Evolutionary conservation across 208 protist species (phyloP).

Genomic region (Acanthamoeba royreba): DNA sequence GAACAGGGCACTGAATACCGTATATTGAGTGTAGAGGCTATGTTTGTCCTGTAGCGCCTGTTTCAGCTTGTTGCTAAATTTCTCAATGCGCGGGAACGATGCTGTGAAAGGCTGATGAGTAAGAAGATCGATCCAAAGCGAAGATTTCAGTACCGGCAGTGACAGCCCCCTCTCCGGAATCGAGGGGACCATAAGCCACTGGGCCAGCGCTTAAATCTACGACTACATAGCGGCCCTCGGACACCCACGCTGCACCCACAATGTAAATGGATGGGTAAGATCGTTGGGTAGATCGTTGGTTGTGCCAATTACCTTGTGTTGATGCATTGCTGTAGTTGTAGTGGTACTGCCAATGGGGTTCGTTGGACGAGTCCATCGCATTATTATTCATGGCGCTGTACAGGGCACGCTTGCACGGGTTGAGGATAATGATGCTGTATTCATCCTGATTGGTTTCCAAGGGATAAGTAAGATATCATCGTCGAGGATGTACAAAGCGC

Average conservation of each 20-base stretch:
- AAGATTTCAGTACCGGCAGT: background rate
- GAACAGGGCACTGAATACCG: background rate
- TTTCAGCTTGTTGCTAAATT: background rate
- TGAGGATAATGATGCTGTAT: background rate
- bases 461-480: background rate
- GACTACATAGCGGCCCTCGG: background rate
- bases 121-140: background rate
- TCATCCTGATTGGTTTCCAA: background rate
- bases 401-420: background rate
- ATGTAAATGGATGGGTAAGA: background rate
- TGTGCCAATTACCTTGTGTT: background rate
- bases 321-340: background rate
- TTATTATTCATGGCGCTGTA: background rate
- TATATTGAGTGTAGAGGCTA: background rate
- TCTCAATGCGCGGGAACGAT: background rate
- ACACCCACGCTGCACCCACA: background rate
- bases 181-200: background rate
- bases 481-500: too few species aligned
- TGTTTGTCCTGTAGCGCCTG: background rate
- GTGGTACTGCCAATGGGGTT: background rate
- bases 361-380: background rate
- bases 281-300: background rate
- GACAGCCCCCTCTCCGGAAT: background rate
- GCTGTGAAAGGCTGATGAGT: background rate
- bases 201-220: background rate